Evolutionary conservation across 2,329 filamentous ascomycete genomes (phyloP).

Genomic region (Sarocladium strictum): DNA sequence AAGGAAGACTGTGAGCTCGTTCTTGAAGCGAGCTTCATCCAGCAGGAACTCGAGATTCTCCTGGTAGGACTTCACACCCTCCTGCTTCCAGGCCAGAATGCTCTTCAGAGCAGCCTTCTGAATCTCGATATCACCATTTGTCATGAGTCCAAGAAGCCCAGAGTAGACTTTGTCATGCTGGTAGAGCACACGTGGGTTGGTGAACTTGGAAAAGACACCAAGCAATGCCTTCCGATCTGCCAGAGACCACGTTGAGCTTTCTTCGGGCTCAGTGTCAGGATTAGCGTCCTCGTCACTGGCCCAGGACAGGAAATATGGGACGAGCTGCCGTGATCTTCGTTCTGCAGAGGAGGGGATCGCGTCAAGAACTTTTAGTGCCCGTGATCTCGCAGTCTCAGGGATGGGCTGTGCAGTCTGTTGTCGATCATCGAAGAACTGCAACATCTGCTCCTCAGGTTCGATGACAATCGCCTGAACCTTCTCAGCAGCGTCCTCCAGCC

Average conservation of each 20-base stretch:
- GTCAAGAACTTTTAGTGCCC: conserved; percentile 73
- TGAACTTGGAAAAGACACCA: conserved; percentile 74
- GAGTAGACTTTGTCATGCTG: conserved; percentile 69
- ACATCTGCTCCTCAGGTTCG: conserved; percentile 52
- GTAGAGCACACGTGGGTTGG: conserved; percentile 80
- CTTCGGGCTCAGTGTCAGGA: conserved; percentile 30
- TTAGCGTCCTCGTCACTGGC: conserved; percentile 47
- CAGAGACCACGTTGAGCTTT: conserved; percentile 55
- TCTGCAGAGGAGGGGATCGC: conserved; percentile 73
- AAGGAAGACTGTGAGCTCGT: conserved; percentile 86
- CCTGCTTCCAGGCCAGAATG: conserved; percentile 83
- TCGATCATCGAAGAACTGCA: conserved; percentile 56
- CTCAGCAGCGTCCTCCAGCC: conserved; percentile 46
- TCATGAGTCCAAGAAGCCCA: conserved; percentile 67
- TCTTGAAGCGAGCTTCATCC: conserved; percentile 86
- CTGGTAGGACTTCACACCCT: conserved; percentile 68
- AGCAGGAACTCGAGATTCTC: conserved; percentile 82
- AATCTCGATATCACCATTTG: conserved; percentile 84
- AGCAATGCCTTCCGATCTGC: conserved; percentile 82
- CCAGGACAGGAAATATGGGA: conserved; percentile 84
- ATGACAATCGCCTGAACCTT: conserved; percentile 47
- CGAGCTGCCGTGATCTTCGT: conserved; percentile 74
- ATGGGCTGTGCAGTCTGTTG: conserved; percentile 49
- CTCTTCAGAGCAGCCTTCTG: conserved; percentile 81
- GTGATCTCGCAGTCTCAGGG: conserved; percentile 57